Evolutionary conservation across 2,329 filamentous ascomycete species (phyloP), one percentile per base, ranked within the genome.

Genomic region (Phoma sp.): DNA sequence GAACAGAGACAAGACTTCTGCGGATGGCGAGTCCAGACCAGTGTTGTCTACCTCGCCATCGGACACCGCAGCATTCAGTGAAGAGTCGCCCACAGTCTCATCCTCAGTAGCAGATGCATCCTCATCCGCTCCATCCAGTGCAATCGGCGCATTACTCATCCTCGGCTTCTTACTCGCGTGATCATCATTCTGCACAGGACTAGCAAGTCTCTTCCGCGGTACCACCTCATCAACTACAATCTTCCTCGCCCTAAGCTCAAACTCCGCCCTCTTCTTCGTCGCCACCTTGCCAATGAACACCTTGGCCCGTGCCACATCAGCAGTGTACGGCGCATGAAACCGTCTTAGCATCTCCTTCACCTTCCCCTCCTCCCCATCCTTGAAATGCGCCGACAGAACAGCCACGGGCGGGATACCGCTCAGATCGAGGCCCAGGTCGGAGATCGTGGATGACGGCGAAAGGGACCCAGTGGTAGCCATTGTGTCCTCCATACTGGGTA

Each of bases 201-300:
- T 67, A 30, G 47, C 43, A 22, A 47, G 36, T 14, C 60, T 57
- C 52, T 68, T 69, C 1, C 45, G 62, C 38, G 60, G 52, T 7
- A 67, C 52, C 3, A 79, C 62, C 52, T 86, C 84, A 49, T 84
- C 79, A 0, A 86, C 86, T 36, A 75, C 71, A 2, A 96, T 63
- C 11, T 86, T 87, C 40, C 85, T 82, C 6, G 84, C 82, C 47
- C 90, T 82, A 57, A 98, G 78, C 74, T 98, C 93, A 64, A 96
- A 87, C 41, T 84, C 80, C 0, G 91, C 91, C 14, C 93, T 83
- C 64, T 86, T 83, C 60, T 84, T 87, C 50, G 85, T 87, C 0
- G 81, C 80, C 30, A 96, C 82, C 61, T 87, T 90, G 2, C 89
- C 91, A 27, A 98, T 71, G 2, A 96, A 80, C 3, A 97, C 73